Conservation (phyloP, 176 grass and related monocot species). For the Juncus inflexus region DNA sequence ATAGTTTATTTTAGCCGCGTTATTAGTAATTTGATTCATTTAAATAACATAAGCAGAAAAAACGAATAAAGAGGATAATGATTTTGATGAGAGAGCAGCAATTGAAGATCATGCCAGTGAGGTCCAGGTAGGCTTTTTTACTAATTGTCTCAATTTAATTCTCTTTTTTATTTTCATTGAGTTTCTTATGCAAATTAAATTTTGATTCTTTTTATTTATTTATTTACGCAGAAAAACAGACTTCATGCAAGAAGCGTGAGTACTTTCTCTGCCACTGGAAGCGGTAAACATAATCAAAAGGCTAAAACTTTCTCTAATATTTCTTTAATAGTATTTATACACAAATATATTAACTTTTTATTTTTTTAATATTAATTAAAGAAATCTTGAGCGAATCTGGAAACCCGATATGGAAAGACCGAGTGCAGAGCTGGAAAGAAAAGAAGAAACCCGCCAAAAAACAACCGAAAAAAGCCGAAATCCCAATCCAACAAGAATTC, state of each 20-base stretch:
- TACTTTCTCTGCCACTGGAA: conserved; percentile 68
- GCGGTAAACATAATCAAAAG: conserved; percentile 39
- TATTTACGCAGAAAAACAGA: conserved; percentile 52
- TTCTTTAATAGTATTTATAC: background rate
- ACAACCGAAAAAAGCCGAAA: conserved; percentile 51
- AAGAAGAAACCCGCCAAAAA: conserved; percentile 90
- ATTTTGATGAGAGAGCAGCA: conserved; percentile 44
- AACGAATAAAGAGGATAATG: conserved; percentile 27
- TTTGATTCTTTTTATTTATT: conserved; percentile 12
- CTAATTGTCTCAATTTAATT: background rate
- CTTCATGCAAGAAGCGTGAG: conserved; percentile 71
- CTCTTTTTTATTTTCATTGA: background rate
- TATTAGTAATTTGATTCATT: background rate
- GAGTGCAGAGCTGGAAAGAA: conserved; percentile 96
- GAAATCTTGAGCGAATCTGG: conserved; percentile 84
- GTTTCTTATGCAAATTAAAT: background rate
- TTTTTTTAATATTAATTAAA: conserved; percentile 31
- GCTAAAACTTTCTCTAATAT: too few relatives aligned
- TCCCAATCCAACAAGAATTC: conserved; percentile 73
- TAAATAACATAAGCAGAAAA: conserved; percentile 33
- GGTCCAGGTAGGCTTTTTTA: conserved; percentile 43
- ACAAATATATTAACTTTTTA: conserved; percentile 6
- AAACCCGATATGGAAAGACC: conserved; percentile 95
- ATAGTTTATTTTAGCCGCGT: background rate
- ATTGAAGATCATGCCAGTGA: conserved; percentile 44